These are phyloP conservation scores for Nemania serpens DNA, from an alignment of 2,329 filamentous ascomycete species.

Conservation along the genomic window DNA sequence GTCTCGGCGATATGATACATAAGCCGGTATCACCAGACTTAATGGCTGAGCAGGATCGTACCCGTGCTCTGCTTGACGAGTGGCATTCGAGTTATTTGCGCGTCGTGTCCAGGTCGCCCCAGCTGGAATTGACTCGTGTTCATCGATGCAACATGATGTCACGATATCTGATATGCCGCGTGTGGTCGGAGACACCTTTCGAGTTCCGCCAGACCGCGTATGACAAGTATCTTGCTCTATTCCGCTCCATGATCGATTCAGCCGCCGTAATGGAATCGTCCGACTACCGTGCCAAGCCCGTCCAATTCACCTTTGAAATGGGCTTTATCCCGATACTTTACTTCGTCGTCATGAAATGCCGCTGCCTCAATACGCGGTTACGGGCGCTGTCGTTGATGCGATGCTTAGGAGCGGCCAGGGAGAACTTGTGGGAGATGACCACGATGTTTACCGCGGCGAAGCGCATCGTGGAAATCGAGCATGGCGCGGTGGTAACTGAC, in stretches of 20 bases:
- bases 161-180: conserved; percentile 39
- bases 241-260: conserved; percentile 40
- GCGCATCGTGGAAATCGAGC: conserved; percentile 47
- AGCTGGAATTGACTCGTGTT: conserved; percentile 1
- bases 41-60: conserved; percentile 31
- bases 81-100: conserved; percentile 41
- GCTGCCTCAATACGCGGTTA: conserved; percentile 43
- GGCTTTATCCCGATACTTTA: conserved; percentile 47
- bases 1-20: conserved; percentile 28
- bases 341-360: conserved; percentile 47
- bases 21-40: conserved; percentile 27
- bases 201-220: conserved; percentile 42
- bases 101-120: conserved; percentile 10
- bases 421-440: conserved; percentile 46
- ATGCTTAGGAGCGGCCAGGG: conserved; percentile 38
- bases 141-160: conserved; percentile 35
- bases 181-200: conserved; percentile 44
- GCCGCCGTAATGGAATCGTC: conserved; percentile 28
- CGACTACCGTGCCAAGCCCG: neutral
- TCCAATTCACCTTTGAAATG: conserved; percentile 49
- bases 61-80: conserved; percentile 32
- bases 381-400: conserved; percentile 43
- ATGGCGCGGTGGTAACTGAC: conserved; percentile 39
- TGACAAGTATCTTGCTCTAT: conserved; percentile 41
- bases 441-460: conserved; percentile 41